Base-by-base conservation (phyloP, 164 flowering plant genomes). In the Hamamelis virginiana region DNA sequence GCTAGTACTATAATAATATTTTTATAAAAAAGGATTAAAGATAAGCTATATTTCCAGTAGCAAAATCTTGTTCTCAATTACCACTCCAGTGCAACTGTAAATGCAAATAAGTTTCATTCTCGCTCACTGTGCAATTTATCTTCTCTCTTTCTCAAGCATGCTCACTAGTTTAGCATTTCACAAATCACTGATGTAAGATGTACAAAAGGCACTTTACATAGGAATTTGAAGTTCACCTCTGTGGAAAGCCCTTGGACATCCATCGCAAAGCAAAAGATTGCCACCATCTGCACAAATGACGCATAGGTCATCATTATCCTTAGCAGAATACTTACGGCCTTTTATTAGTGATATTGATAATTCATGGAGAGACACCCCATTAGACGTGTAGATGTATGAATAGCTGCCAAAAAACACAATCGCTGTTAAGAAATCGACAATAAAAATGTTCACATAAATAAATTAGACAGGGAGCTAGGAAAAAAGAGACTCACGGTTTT, bases 331-430 rank as follows among this genome's bases (percentile, higher is more conserved):
- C 56, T 80, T 80, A n/a, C 88, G 85, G 50, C 71, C 85, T 79
- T 77, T 88, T 51, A 89, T 83, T 44, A 90, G 72, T 66, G 82
- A 78, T 8, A 91, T 68, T 14, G 98, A 84, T 72, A 89, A 72
- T 78, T 91, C 95, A 77, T 96, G 98, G 21, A 96, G 91, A 44
- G 98, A 96, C 4, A 91, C 91, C 21, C 99, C 98, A 80, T 91
- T 89, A 28, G 97, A 90, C n/a, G 95, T 92, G 79, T 86, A 90
- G 69, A 96, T 96, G 76, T 90, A 75, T 48, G 81, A 80, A 81
- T 96, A 96, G 50, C 98, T 95, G 90, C 47, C 38, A 70, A 69
- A 75, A 59, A 11, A 63, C 44, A 47, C 52, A 64, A 62, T 50
- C 8, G 75, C 41, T 59, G n/a, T 46, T 13, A 71, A 21, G 22